Percentiles rank a stretch among this genome's conserved stretches.
Evolutionary conservation across 495 filamentous ascomycete species (phyloP).

Genomic region (Cercophora scortea): DNA sequence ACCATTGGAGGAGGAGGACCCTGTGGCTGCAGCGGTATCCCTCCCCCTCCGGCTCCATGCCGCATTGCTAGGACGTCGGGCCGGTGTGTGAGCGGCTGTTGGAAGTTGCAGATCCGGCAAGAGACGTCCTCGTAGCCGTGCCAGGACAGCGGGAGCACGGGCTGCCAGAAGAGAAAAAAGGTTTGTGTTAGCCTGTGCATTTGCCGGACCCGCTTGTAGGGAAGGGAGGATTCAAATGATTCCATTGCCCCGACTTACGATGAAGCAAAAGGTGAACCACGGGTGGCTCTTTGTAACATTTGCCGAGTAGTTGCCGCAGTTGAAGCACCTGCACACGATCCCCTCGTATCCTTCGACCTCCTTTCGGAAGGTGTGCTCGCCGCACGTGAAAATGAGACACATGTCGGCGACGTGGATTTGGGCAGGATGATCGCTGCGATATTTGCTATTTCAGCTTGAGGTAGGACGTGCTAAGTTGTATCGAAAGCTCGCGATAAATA

Average conservation of each 20-base stretch:
- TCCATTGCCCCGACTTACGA: constrained; percentile 26
- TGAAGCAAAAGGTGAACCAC: constrained; percentile 53
- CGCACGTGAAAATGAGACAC: constrained; percentile 53
- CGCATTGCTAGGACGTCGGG: constrained; percentile 41
- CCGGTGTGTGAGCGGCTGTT: constrained; percentile 45
- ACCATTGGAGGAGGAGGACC: constrained; percentile 13
- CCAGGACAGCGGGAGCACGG: constrained; percentile 47
- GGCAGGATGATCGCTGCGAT: background rate
- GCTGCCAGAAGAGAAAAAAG: constrained; percentile 17
- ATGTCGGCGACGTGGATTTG: constrained; percentile 19
- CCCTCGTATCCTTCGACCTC: constrained; percentile 48
- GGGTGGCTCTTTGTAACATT: constrained; percentile 45
- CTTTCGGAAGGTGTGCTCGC: constrained; percentile 48
- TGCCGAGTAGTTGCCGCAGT: constrained; percentile 48
- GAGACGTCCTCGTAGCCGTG: constrained; percentile 47
- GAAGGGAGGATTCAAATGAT: no score
- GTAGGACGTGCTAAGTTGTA: background rate
- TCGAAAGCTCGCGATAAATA: background rate
- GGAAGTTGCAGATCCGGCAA: constrained; percentile 48
- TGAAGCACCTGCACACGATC: constrained; percentile 45
- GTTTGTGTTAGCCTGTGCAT: background rate
- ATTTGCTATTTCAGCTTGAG: background rate
- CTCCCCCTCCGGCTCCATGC: constrained; percentile 27
- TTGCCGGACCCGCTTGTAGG: no score
- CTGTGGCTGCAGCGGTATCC: constrained; percentile 39